These are phyloP conservation scores for Schoenoplectus triqueter DNA, from an alignment of 202 grass and related monocot genomes.

Conservation along the genomic window DNA sequence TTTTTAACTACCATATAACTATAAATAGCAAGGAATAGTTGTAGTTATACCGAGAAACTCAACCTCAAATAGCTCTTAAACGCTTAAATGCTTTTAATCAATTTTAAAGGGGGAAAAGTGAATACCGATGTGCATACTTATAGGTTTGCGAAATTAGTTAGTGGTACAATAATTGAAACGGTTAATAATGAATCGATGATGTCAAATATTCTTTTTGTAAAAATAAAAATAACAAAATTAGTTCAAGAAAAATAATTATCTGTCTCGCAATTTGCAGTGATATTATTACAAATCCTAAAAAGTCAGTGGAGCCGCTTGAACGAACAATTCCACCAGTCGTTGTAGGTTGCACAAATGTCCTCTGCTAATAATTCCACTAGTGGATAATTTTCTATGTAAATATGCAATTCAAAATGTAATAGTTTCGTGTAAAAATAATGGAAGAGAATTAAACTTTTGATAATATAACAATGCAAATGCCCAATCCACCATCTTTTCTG, in stretches of 20 bases:
- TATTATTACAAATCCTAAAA: too few relatives aligned
- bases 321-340: background rate
- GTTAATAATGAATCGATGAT: background rate
- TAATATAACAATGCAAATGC: background rate
- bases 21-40: too few relatives aligned
- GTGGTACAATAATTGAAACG: background rate
- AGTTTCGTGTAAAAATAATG: background rate
- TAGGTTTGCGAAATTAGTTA: background rate
- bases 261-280: too few relatives aligned
- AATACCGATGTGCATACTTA: too few relatives aligned
- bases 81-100: too few relatives aligned
- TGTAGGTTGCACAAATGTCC: background rate
- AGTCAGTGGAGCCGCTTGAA: background rate
- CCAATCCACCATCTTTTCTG: background rate
- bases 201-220: too few relatives aligned
- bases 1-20: too few relatives aligned
- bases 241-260: too few relatives aligned
- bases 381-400: background rate
- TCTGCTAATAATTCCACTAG: background rate
- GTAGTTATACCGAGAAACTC: too few relatives aligned
- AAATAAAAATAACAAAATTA: too few relatives aligned
- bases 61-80: too few relatives aligned
- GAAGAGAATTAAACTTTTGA: background rate
- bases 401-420: background rate
- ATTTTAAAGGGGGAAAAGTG: background rate